A percentile compares a stretch with the other conserved stretches of the same genome.
These are phyloP conservation scores for Aureobasidium lini DNA, from an alignment of 2,329 filamentous ascomycete species.

Conservation along the genomic window DNA sequence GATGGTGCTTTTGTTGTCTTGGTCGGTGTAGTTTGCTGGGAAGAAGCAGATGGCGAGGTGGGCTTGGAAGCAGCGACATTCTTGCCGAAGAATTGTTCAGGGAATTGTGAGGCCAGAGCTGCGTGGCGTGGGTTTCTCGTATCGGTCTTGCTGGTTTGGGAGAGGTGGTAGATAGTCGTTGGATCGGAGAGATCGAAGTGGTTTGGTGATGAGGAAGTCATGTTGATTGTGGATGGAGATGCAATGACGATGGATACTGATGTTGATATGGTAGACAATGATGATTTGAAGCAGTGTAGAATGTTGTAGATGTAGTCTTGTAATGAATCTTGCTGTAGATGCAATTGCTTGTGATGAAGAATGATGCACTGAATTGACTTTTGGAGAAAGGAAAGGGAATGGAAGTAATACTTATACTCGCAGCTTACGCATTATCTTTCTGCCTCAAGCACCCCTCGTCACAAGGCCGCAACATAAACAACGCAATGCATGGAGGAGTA, in stretches of 20 bases:
- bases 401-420: not conserved
- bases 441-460: not conserved
- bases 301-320: too few species aligned
- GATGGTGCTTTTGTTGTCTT: not conserved
- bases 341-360: too few species aligned
- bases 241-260: not conserved
- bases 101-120: not conserved
- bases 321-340: too few species aligned
- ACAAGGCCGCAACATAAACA: constrained; percentile 1
- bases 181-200: not conserved
- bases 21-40: not conserved
- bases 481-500: not conserved
- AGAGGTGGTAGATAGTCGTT: not conserved
- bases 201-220: not conserved
- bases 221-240: not conserved
- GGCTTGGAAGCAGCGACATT: not conserved
- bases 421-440: too few species aligned
- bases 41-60: too few species aligned
- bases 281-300: too few species aligned
- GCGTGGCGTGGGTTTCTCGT: not conserved
- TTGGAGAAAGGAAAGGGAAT: too few species aligned
- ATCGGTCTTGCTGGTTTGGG: not conserved
- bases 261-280: not conserved
- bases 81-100: not conserved
- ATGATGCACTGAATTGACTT: too few species aligned